These are phyloP conservation scores for Backusella macrospora DNA, from an alignment of 192 early-diverging fungal genomes.

Conservation along the genomic window DNA sequence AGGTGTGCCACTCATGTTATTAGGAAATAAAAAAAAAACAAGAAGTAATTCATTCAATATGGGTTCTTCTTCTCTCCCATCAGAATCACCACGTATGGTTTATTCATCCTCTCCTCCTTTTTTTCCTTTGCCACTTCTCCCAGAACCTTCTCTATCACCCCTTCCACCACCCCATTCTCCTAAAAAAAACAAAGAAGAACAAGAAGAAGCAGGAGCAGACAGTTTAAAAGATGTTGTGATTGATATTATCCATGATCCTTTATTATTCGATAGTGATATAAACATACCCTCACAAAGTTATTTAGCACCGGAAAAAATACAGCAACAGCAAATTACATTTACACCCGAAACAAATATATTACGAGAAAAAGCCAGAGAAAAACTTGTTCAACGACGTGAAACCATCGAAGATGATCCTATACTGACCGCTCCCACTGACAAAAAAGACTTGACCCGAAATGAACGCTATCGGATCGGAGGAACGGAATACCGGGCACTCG, in stretches of 20 bases:
- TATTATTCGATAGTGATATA: not conserved
- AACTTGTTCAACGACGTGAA: not conserved
- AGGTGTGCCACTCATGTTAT: not conserved
- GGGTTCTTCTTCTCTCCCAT: not conserved
- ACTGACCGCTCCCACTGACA: constrained; percentile 13
- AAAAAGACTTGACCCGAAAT: constrained; percentile 28
- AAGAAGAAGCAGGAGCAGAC: no score
- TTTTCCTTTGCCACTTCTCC: not conserved
- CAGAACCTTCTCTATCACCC: not conserved
- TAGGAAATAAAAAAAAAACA: not conserved
- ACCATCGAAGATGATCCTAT: not conserved
- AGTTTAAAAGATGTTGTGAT: not conserved
- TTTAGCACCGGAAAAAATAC: not conserved
- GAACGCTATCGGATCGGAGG: constrained; percentile 37
- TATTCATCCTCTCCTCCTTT: not conserved
- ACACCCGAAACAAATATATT: constrained; percentile 14
- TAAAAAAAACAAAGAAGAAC: no score
- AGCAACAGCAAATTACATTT: constrained; percentile 8
- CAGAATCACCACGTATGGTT: not conserved
- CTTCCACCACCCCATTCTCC: not conserved
- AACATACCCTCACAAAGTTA: not conserved
- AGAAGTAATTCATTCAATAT: not conserved
- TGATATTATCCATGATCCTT: not conserved
- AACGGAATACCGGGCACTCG: constrained; percentile 36
- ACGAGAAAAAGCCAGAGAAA: not conserved